Base-by-base conservation (phyloP, 1,284 basidiomycete species). In the Marasmius sp. region DNA sequence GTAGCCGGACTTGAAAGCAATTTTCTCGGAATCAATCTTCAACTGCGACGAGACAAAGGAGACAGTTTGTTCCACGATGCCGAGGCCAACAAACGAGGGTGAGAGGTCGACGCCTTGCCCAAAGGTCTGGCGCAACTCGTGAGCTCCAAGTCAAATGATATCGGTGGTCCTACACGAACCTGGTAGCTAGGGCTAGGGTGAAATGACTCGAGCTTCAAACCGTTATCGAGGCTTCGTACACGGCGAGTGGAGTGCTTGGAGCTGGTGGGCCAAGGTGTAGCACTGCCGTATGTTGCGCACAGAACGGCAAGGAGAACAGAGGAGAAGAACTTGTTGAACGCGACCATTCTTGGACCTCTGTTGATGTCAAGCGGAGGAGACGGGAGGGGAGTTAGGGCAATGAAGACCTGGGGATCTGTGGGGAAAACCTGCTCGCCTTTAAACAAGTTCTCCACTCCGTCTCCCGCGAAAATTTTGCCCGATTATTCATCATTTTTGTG, bases 21-120 rank as follows among this genome's bases (percentile, higher is more conserved):
- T 67, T n/a, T 70, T 67, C 27, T 67, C 67, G 3, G 69, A 51
- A 43, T 69, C 65, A 8, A 79, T 61, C 2, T 68, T 67, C 38
- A 79, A 70, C 49, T 71, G 72, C 1, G 71, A 70, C 37, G 71
- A 65, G 16, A 77, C 64, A 67, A 78, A 81, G 1, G 74, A 65
- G 22, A 74, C 63, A 33, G 79, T 73, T n/a, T 72, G 69, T 16
- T 75, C 74, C 52, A 73, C 68, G 10, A 75, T 56, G 33, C 61
- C 66, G 39, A 66, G 60, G 33, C 67, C 66, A 5, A 57, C 73
- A 8, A 75, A 72, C 58, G 70, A 75, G 34, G 70, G 63, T 1
- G 77, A 73, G 59, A 76, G 74, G 18, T 78, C 76, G 34, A 79
- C 66, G 14, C 81, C 81, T 10, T 68, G 67, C 48, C 76, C 80